Evolutionary conservation across 352 stramenopile genomes (phyloP), one percentile per base, ranked within the genome.

Genomic region (Elongisporangium senticosum): DNA sequence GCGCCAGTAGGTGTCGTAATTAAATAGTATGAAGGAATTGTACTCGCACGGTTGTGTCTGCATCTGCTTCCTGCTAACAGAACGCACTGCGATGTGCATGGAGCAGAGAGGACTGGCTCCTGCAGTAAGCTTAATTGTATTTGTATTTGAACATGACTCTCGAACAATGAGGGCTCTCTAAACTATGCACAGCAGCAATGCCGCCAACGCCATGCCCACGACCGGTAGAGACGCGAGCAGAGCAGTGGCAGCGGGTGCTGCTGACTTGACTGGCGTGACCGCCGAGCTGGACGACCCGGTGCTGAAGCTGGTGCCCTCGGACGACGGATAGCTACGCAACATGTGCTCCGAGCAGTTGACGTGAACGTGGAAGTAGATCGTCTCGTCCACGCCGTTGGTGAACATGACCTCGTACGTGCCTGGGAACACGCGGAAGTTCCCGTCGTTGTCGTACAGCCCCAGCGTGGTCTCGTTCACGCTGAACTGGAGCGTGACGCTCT

Each of bases 401-500:
- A 83, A 57, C 22, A 83, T 63, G 52, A 80, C 51, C 53, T 83
- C 74, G 50, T 83, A 83, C 53, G 68, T 78, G 21, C 74, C 74
- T 8, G 71, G 71, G 55, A 74, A 79, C 21, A 68, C 50, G 6
- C 58, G 61, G 49, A 76, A 59, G 43, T 80, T 67, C 2, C 74
- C 74, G 0, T 57, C 64, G 26, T 74, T 61, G 21, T 78, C 68
- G 17, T 68, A 55, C 8, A 83, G 65, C 33, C 60, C 74, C 10
- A 83, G 55, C 48, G 62, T 74, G 23, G 53, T 53, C 48, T 67
- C 65, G 2, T 51, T 56, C 21, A 83, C 47, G 2, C 61, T 28
- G 28, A 83, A 61, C 19, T 53, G 43, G 19, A 78, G 49, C 7
- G 60, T 61, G 10, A 51, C 55, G 15, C 58, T 28, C 19, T 67